Base-by-base conservation (phyloP, 495 filamentous ascomycete genomes). In the Opeltia flavorubescens region DNA sequence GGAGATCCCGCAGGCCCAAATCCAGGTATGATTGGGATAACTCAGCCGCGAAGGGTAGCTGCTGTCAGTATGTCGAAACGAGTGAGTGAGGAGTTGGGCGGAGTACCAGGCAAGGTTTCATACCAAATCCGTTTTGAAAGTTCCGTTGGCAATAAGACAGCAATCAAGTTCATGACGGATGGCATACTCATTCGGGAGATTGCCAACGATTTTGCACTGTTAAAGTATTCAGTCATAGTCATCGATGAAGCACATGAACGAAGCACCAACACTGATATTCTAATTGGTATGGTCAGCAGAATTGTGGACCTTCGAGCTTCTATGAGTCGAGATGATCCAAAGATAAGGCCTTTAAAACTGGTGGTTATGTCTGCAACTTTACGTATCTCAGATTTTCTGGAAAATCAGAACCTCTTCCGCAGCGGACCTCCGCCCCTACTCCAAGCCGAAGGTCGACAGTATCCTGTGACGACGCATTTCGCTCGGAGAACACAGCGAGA, bases 121-220 rank as follows among this genome's bases (percentile, higher is more conserved):
- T 94, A 96, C 60, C 89, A 95, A 57, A 95, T 99, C 54, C 81
- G 93, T 25, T 96, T 95, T 54, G 93, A 99, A 51, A 83, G 80
- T 27, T 87, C 79, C 2, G 80, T 81, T 1, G 76, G 76, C n/a
- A 72, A 76, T 33, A 81, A 89, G 49, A 99, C 93, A 0, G 82
- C 88, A 2, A 80, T 96, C 59, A 99, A 99, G 62, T 99, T 96
- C 64, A 95, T 99, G 87, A 99, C 93, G 0, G 93, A 99, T 60
- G 93, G 93, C 69, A 86, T 99, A 21, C 68, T 99, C 47, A 72
- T 99, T 12, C 79, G 89, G 42, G 93, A 99, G 58, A 82, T 95
- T 36, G 77, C 84, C 0, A 77, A 89, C 48, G 93, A 99, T 58
- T 89, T 96, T 60, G 68, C 84, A 3, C 67, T 99, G 23, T 76